These are phyloP conservation scores for Aspergillus haitiensis DNA, from an alignment of 495 filamentous ascomycete species.

Conservation along the genomic window DNA sequence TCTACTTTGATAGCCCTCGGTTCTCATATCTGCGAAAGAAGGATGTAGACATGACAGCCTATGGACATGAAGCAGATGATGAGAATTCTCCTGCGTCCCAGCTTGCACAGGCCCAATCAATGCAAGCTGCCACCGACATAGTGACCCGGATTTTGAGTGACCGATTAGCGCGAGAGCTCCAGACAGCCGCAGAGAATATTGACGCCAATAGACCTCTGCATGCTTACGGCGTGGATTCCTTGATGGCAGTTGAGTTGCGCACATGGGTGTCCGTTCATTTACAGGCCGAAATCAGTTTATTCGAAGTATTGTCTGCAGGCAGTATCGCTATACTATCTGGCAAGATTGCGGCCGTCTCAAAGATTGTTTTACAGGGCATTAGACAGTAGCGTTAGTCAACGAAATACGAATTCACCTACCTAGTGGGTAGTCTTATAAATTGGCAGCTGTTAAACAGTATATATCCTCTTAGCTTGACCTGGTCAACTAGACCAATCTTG, in stretches of 20 bases:
- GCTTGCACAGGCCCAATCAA: background rate
- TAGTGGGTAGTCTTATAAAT: too few species aligned
- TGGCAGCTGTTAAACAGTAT: too few species aligned
- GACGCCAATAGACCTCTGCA: background rate
- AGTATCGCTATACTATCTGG: background rate
- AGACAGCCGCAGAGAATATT: background rate
- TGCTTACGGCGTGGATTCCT: conserved; percentile 1
- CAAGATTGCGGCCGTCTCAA: background rate
- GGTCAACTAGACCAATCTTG: too few species aligned
- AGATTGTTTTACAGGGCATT: background rate
- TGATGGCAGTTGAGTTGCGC: conserved; percentile 7
- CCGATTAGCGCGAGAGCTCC: background rate
- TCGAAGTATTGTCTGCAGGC: background rate
- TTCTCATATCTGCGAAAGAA: background rate
- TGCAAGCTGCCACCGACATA: background rate
- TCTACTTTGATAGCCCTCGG: conserved; percentile 4
- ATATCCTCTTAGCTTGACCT: too few species aligned
- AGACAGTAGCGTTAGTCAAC: background rate
- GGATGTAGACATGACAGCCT: background rate
- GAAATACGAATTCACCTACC: too few species aligned
- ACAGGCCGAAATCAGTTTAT: background rate
- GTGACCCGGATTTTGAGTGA: background rate
- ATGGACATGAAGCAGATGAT: background rate
- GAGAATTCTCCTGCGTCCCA: background rate
- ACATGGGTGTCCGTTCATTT: conserved; percentile 1